Base-by-base conservation (phyloP, 2,329 filamentous ascomycete genomes). In the Xylaria sp. region DNA sequence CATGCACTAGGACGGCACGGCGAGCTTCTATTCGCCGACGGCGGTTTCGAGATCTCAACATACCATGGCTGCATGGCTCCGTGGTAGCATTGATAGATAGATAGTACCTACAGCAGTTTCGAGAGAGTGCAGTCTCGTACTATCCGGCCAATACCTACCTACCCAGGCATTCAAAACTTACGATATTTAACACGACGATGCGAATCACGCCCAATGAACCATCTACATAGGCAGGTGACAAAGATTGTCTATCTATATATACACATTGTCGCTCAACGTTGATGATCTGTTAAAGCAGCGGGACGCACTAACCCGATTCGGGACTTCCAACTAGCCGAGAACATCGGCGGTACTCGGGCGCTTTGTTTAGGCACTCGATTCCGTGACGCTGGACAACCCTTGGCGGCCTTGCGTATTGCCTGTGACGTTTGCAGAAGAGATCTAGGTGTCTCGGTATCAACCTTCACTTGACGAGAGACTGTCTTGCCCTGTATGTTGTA, bases 271-370 rank as follows among this genome's bases (percentile, higher is more conserved):
- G n/a, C n/a, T n/a, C n/a, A n/a, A n/a, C n/a, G n/a, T n/a, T n/a
- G n/a, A n/a, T n/a, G n/a, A n/a, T n/a, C 16, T 24, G 2, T 44
- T 44, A 44, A 44, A 44, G 41, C 41, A 22, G 41, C 41, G 29
- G 20, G 41, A 21, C 2, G 7, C 11, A 13, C 21, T 29, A 48
- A 37, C 46, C 39, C 9, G 3, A 34, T 48, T 5, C 46, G 46
- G 38, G 4, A 19, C 9, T n/a, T 16, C 22, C 16, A 38, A 41
- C 26, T 34, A 21, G 18, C 44, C n/a, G 17, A 8, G 21, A 29
- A 48, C 46, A 13, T 48, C 8, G n/a, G 38, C 5, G n/a, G 19
- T 48, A 48, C 46, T 19, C 13, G 13, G 16, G 29, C 29, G 29
- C 29, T 34, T 34, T 34, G 29, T 34, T 13, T 34, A 3, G 16